phyloP scores from a whole-genome alignment of 441 rosid species.

The Pelargonium australe region DNA sequence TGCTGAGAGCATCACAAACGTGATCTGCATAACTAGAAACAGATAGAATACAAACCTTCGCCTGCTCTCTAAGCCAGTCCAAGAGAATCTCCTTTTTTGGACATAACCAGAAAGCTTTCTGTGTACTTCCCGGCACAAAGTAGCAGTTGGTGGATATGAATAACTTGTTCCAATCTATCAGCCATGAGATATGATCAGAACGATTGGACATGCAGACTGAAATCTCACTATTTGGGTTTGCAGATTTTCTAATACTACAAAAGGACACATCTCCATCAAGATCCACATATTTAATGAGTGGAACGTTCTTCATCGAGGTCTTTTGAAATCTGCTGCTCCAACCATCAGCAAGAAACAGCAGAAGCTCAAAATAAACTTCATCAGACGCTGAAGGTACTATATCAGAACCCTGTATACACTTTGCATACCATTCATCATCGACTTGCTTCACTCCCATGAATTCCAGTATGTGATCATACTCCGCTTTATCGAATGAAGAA shows the following conservation, averaged over 20 bases:
- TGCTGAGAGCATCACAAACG: slow-evolving; percentile 19
- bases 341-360: slow-evolving; percentile 40
- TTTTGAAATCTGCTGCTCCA: slow-evolving; percentile 35
- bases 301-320: slow-evolving; percentile 31
- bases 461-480: slow-evolving; percentile 32
- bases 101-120: slow-evolving; percentile 23
- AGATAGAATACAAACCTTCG: slow-evolving; percentile 13
- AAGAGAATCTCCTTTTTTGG: slow-evolving; percentile 16
- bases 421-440: slow-evolving; percentile 48
- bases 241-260: slow-evolving; percentile 26
- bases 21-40: slow-evolving; percentile 27
- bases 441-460: slow-evolving; percentile 48
- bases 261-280: slow-evolving; percentile 30
- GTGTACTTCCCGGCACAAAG: slow-evolving; percentile 40
- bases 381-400: slow-evolving; percentile 45
- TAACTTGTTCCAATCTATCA: slow-evolving; percentile 47
- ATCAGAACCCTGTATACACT: slow-evolving; percentile 44
- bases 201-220: slow-evolving; percentile 23
- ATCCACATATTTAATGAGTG: slow-evolving; percentile 45
- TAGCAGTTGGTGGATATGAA: slow-evolving; percentile 28
- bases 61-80: slow-evolving; percentile 39
- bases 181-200: slow-evolving; percentile 27
- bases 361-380: slow-evolving; percentile 40
- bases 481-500: slow-evolving; percentile 38
- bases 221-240: neutral